These are phyloP conservation scores for Leishmania tarentolae DNA, from an alignment of 208 protist genomes.

Conservation along the genomic window DNA sequence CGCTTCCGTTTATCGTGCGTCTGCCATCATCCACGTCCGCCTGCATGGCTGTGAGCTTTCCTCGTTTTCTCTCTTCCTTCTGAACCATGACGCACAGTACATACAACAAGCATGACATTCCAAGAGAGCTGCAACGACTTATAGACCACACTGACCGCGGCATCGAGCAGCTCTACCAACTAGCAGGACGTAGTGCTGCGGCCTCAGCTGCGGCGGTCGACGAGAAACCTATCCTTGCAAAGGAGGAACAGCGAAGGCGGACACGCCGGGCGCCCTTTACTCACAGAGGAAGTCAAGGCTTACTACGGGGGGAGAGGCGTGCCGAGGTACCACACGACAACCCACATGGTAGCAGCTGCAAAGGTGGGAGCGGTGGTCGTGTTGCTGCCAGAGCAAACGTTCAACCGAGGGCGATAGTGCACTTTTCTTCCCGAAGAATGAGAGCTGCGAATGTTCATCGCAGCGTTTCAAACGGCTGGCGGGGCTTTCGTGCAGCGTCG, in stretches of 20 bases:
- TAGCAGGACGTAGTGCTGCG: constrained; percentile 17
- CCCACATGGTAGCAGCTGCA: not conserved
- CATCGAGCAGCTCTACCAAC: constrained; percentile 67
- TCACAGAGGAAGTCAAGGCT: no score
- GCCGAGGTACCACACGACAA: not conserved
- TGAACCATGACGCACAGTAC: constrained; percentile 2
- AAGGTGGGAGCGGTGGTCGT: not conserved
- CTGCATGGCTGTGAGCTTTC: not conserved
- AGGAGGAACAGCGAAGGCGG: not conserved
- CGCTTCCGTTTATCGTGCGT: no score
- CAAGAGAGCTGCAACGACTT: constrained; percentile 40
- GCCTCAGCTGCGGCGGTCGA: not conserved
- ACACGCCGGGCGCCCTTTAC: not conserved
- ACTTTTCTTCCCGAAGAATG: not conserved
- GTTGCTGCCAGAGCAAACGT: not conserved
- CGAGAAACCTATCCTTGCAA: not conserved
- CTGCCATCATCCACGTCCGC: not conserved
- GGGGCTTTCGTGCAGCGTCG: not conserved
- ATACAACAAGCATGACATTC: constrained; percentile 35
- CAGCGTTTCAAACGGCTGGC: not conserved
- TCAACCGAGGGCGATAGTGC: not conserved
- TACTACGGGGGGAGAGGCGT: not conserved
- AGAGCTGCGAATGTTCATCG: not conserved
- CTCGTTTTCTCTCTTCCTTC: not conserved
- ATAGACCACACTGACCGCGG: constrained; percentile 71